These are phyloP conservation scores for Epichloe typhina DNA, from an alignment of 2,329 filamentous ascomycete genomes.

Conservation along the genomic window DNA sequence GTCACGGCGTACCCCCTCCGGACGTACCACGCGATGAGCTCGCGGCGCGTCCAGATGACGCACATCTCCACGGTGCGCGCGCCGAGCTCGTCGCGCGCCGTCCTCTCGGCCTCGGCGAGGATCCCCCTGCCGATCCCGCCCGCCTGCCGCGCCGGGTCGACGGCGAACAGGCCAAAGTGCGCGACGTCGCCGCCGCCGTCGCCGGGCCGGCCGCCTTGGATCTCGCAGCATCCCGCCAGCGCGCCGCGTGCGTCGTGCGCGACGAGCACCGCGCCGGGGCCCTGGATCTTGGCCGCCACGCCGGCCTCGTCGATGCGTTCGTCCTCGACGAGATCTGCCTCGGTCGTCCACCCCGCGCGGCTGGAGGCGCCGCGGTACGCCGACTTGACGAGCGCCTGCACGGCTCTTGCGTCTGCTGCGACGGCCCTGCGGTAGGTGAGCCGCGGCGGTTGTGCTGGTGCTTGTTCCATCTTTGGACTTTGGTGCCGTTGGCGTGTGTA, in stretches of 20 bases:
- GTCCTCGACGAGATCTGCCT: constrained; percentile 29
- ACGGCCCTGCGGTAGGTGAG: constrained; percentile 24
- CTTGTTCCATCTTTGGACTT: background rate
- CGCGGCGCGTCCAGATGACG: constrained; percentile 28
- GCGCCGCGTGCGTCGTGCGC: constrained; percentile 16
- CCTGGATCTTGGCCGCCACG: constrained; percentile 25
- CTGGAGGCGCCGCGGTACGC: constrained; percentile 31
- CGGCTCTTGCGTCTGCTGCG: constrained; percentile 15
- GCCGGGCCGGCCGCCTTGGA: constrained; percentile 17
- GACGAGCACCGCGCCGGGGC: constrained; percentile 25
- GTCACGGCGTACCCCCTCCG: constrained; percentile 28
- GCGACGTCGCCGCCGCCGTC: constrained; percentile 18
- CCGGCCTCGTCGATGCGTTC: constrained; percentile 27
- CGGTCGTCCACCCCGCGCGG: constrained; percentile 32
- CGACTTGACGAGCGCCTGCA: constrained; percentile 27
- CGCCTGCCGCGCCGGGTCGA: constrained; percentile 28
- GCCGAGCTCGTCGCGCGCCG: constrained; percentile 20
- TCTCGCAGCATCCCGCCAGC: constrained; percentile 31
- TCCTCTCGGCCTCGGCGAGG: constrained; percentile 27
- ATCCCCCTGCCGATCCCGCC: constrained; percentile 30
- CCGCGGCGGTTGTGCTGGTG: constrained; percentile 8
- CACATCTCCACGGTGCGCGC: constrained; percentile 26
- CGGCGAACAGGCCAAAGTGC: constrained; percentile 36
- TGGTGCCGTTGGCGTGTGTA: too few relatives aligned
- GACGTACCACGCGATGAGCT: constrained; percentile 33